Percentiles rank a stretch among this genome's conserved stretches.
These are phyloP conservation scores for Caryopteris hybrid DNA, from an alignment of 305 asterid genomes.

Conservation along the genomic window DNA sequence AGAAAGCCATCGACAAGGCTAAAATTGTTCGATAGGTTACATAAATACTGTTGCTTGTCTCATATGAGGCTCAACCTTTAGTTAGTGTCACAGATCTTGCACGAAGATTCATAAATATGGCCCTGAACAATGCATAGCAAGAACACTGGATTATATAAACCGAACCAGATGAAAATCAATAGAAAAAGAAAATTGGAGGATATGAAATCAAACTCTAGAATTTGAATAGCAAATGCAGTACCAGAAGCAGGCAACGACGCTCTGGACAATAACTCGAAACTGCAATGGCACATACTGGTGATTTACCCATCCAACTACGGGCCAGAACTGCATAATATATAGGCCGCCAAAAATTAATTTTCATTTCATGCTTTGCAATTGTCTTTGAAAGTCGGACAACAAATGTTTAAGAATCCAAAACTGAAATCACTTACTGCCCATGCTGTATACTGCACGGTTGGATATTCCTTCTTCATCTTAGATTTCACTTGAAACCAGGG, in stretches of 20 bases:
- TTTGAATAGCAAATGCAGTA: constrained; percentile 12
- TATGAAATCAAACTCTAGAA: no score
- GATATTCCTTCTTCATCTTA: constrained; percentile 83
- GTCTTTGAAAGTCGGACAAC: no score
- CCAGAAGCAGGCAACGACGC: constrained; percentile 81
- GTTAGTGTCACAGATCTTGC: background rate
- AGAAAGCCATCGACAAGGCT: no score
- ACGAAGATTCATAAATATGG: background rate
- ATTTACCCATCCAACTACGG: constrained; percentile 92
- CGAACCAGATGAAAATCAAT: background rate
- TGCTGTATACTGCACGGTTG: constrained; percentile 67
- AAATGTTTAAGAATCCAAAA: background rate
- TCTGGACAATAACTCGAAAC: constrained; percentile 85
- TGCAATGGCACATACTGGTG: constrained; percentile 86
- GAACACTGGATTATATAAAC: background rate
- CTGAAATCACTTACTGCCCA: constrained; percentile 58
- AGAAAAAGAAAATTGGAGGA: background rate
- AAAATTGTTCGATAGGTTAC: background rate
- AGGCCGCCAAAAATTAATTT: background rate
- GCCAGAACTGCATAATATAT: constrained; percentile 74
- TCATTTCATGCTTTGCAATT: no score
- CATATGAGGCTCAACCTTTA: background rate
- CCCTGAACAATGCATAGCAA: background rate
- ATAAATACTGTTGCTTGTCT: no score
- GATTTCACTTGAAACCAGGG: constrained; percentile 81